These are phyloP conservation scores for Ophiocordyceps robertsii DNA, from an alignment of 2,329 filamentous ascomycete species.

Conservation along the genomic window DNA sequence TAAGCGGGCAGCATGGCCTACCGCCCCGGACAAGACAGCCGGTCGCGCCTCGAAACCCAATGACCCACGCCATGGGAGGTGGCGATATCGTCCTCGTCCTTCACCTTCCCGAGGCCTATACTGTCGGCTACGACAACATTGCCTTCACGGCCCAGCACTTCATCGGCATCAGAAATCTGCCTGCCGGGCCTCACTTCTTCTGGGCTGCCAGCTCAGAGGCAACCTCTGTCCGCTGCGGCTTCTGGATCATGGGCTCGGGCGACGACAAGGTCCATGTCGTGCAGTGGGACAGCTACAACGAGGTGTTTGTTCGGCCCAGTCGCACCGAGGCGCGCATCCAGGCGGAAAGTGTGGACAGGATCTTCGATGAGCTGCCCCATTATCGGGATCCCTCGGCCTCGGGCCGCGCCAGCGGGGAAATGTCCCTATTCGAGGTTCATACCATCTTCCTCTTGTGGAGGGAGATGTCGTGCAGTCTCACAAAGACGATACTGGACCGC, in stretches of 20 bases:
- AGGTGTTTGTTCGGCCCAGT: slow-evolving; percentile 36
- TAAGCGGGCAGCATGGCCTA: neutral
- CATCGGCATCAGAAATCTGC: slow-evolving; percentile 39
- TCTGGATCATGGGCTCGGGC: slow-evolving; percentile 36
- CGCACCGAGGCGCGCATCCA: slow-evolving; percentile 31
- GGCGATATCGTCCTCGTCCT: slow-evolving; percentile 41
- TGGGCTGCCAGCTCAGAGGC: slow-evolving; percentile 39
- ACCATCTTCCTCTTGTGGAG: slow-evolving; percentile 31
- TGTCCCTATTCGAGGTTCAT: slow-evolving; percentile 8
- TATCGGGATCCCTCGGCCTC: slow-evolving; percentile 24
- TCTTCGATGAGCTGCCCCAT: slow-evolving; percentile 28
- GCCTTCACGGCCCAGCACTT: slow-evolving; percentile 35
- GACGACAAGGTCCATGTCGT: slow-evolving; percentile 27
- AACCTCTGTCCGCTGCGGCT: slow-evolving; percentile 38
- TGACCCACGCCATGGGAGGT: slow-evolving; percentile 17
- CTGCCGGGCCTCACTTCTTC: slow-evolving; percentile 43
- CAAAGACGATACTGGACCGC: slow-evolving; percentile 27
- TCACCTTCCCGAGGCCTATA: slow-evolving; percentile 35
- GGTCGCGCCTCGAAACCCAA: slow-evolving; percentile 3
- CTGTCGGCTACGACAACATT: slow-evolving; percentile 38
- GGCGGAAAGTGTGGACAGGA: slow-evolving; percentile 22
- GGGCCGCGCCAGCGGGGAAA: slow-evolving; percentile 5
- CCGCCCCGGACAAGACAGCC: neutral
- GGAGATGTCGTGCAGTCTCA: slow-evolving; percentile 35
- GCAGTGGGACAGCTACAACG: slow-evolving; percentile 43